Evolutionary conservation across 176 grass and related monocot genomes (phyloP).

Genomic region (Paspalum notatum): DNA sequence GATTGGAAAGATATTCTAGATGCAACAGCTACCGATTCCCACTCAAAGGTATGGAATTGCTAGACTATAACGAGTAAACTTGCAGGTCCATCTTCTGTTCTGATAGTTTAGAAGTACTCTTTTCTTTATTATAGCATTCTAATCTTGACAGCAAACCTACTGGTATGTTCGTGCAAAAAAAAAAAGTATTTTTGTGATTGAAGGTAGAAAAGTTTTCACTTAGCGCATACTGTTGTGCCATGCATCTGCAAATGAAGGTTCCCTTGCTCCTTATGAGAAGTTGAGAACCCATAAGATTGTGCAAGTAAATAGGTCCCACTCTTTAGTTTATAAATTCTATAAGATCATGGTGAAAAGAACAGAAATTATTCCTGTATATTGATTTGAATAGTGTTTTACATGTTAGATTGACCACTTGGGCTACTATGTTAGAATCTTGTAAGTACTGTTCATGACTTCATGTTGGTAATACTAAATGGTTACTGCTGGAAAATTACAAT

Average conservation of each 20-base stretch:
- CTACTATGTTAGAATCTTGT: slow-evolving; percentile 23
- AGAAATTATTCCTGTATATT: slow-evolving; percentile 5
- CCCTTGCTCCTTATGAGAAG: background rate
- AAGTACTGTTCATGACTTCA: slow-evolving; percentile 31
- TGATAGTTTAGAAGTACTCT: slow-evolving; percentile 20
- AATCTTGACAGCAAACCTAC: slow-evolving; percentile 15
- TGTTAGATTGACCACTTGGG: slow-evolving; percentile 21
- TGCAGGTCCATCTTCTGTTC: slow-evolving; percentile 20
- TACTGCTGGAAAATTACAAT: slow-evolving; percentile 12
- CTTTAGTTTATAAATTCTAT: slow-evolving; percentile 18
- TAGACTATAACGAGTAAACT: slow-evolving; percentile 20
- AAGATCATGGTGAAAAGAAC: background rate
- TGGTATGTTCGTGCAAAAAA: background rate
- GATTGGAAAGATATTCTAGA: slow-evolving; percentile 92
- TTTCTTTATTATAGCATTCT: slow-evolving; percentile 22
- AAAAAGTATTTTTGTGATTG: background rate
- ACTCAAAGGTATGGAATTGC: slow-evolving; percentile 58
- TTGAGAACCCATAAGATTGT: slow-evolving; percentile 13
- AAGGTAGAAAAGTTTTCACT: background rate
- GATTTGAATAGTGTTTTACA: background rate
- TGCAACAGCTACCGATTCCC: slow-evolving; percentile 53
- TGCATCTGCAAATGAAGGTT: background rate
- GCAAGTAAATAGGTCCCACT: slow-evolving; percentile 8
- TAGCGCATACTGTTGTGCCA: background rate
- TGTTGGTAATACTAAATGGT: slow-evolving; percentile 21